Conservation (phyloP, 163 green algal species). For the Scenedesmus sp. region DNA sequence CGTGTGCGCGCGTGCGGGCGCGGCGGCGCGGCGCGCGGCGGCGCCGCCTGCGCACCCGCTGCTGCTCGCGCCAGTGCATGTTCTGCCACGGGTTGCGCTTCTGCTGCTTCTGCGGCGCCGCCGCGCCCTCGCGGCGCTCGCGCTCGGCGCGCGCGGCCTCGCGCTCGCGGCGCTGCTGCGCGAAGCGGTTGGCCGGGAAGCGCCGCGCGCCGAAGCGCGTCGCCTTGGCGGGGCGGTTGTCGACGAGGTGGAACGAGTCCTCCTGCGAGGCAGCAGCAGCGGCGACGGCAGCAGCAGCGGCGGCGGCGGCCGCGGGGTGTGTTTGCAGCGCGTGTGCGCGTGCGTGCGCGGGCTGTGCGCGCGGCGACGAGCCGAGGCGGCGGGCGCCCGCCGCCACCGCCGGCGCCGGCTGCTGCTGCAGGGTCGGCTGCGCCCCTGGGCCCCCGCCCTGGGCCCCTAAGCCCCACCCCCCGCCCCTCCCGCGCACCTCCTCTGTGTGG, state of each 20-base stretch:
- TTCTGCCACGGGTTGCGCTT: conserved; percentile 71
- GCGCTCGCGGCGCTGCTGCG: conserved; percentile 54
- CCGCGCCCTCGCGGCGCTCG: conserved; percentile 56
- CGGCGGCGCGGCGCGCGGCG: background rate
- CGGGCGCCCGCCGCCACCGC: no score
- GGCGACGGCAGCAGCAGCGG: no score
- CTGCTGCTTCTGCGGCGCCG: conserved; percentile 60
- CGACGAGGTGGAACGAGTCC: conserved; percentile 96
- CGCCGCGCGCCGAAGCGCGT: conserved; percentile 65
- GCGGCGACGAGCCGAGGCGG: no score
- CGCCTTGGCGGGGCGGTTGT: conserved; percentile 82
- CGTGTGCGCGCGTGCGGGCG: background rate
- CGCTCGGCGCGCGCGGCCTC: conserved; percentile 49
- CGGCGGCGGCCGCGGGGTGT: no score
- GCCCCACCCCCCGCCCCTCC: conserved; percentile 2
- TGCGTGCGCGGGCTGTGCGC: no score
- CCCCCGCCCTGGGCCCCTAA: background rate
- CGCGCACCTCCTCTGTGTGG: conserved; percentile 86
- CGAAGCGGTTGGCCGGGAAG: conserved; percentile 77
- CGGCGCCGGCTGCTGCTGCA: background rate
- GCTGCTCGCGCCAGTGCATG: conserved; percentile 56
- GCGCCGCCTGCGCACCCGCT: conserved; percentile 50
- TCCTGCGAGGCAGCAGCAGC: no score
- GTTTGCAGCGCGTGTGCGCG: background rate
- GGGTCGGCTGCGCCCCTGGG: background rate